These are phyloP conservation scores for Cyathus striatus DNA, from an alignment of 768 basidiomycete species.

Conservation along the genomic window DNA sequence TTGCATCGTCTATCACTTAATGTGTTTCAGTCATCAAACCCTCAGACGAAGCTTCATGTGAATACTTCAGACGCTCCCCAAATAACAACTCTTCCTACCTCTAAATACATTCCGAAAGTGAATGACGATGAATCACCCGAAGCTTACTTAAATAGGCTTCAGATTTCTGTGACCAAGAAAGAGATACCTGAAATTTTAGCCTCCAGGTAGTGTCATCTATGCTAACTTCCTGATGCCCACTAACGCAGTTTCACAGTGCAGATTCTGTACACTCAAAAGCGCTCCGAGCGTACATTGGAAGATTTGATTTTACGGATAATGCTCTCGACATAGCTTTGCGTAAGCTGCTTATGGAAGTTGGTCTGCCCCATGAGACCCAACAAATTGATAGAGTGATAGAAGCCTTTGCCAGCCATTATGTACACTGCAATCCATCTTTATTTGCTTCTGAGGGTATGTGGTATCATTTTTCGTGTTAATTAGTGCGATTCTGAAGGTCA, in stretches of 20 bases:
- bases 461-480: neutral
- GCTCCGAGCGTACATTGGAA: conserved; percentile 63
- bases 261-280: conserved; percentile 68
- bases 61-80: too few relatives aligned
- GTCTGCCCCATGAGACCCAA: conserved; percentile 92
- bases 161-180: conserved; percentile 60
- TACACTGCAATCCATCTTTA: conserved; percentile 75
- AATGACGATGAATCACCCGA: conserved; percentile 62
- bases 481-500: neutral
- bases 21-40: conserved; percentile 48
- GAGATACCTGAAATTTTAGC: conserved; percentile 82
- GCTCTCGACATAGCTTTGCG: conserved; percentile 92
- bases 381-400: conserved; percentile 98
- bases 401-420: conserved; percentile 84
- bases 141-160: conserved; percentile 61
- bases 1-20: conserved; percentile 67
- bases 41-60: too few relatives aligned
- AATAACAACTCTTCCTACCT: too few relatives aligned
- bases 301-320: conserved; percentile 74
- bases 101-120: conserved; percentile 42
- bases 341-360: conserved; percentile 84
- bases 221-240: conserved; percentile 1
- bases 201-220: conserved; percentile 50
- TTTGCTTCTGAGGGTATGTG: conserved; percentile 70
- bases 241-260: conserved; percentile 38